These are phyloP conservation scores for Globisporangium okanoganense DNA, from an alignment of 352 stramenopile species.

Conservation along the genomic window DNA sequence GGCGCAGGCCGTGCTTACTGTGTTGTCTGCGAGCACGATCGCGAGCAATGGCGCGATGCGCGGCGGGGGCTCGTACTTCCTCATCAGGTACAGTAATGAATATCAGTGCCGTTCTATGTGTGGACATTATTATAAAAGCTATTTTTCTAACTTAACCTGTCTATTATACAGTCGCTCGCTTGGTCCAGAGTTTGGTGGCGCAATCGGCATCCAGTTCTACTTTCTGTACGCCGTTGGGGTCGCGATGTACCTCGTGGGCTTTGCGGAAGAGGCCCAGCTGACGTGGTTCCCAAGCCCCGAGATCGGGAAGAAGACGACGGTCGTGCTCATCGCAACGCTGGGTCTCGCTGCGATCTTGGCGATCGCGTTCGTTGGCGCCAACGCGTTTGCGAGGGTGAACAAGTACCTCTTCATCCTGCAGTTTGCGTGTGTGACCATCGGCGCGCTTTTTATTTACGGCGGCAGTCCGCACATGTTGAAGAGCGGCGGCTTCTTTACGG, in stretches of 20 bases:
- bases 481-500: conserved; percentile 50
- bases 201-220: conserved; percentile 90
- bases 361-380: conserved; percentile 63
- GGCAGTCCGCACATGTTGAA: conserved; percentile 29
- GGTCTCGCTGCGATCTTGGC: conserved; percentile 36
- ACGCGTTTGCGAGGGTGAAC: conserved; percentile 74
- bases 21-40: conserved; percentile 77
- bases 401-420: conserved; percentile 69
- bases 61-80: conserved; percentile 60
- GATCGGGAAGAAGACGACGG: conserved; percentile 33
- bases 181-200: conserved; percentile 84
- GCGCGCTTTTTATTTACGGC: conserved; percentile 44
- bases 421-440: conserved; percentile 55
- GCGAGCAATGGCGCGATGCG: conserved; percentile 84
- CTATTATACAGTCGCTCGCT: conserved; percentile 41
- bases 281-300: conserved; percentile 39
- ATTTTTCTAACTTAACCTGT: neutral
- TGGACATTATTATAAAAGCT: too few species aligned
- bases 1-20: conserved; percentile 63
- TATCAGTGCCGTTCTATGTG: too few species aligned
- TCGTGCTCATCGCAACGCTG: conserved; percentile 50
- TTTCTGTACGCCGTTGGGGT: conserved; percentile 69
- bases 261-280: conserved; percentile 64
- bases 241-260: conserved; percentile 78
- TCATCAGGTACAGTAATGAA: conserved; percentile 48